Conservation (phyloP, 2,329 filamentous ascomycete species). For the Tolypocladium guangdongense region DNA sequence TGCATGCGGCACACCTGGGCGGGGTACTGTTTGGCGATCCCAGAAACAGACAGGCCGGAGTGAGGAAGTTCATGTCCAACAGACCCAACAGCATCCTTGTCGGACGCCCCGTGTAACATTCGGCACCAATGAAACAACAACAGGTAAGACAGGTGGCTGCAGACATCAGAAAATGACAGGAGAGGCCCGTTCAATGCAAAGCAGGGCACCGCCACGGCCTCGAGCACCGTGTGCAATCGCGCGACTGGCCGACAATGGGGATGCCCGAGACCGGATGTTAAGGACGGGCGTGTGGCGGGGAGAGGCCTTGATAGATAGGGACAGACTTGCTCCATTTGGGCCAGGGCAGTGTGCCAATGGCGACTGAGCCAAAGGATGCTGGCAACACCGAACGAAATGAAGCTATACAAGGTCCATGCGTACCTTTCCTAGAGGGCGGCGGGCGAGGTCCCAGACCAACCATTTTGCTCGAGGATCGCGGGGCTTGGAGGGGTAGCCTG, state of each 20-base stretch:
- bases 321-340: not conserved
- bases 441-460: slow-evolving; percentile 40
- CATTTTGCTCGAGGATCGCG: slow-evolving; percentile 29
- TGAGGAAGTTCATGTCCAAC: not conserved
- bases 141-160: not conserved
- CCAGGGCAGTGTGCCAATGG: not conserved
- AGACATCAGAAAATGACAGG: not conserved
- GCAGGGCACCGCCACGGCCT: not conserved
- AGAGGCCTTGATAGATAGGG: too few species aligned
- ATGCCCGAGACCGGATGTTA: not conserved
- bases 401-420: not conserved
- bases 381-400: not conserved
- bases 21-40: not conserved
- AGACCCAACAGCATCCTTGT: not conserved
- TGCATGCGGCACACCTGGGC: not conserved
- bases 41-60: not conserved
- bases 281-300: too few species aligned
- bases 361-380: not conserved
- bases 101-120: not conserved
- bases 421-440: slow-evolving; percentile 54
- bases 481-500: slow-evolving; percentile 25
- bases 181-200: not conserved
- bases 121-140: too few species aligned
- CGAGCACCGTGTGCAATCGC: not conserved
- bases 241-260: not conserved